A percentile compares a stretch with the other conserved stretches of the same genome.
These are phyloP conservation scores for Hyphopichia buzzinii DNA, from an alignment of 1,139 yeast genomes.

Conservation along the genomic window DNA sequence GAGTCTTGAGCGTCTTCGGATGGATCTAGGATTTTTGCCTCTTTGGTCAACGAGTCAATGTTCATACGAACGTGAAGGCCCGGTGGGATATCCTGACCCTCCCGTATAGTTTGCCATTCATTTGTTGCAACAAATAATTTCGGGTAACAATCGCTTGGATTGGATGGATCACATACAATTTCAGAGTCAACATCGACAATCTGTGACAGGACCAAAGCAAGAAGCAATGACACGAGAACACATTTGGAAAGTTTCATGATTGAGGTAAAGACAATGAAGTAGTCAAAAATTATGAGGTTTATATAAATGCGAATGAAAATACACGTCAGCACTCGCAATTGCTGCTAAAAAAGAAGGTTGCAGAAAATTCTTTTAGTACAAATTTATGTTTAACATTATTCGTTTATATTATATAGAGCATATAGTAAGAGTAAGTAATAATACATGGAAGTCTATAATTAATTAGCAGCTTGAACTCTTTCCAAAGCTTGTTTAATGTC, in stretches of 20 bases:
- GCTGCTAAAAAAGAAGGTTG: neutral
- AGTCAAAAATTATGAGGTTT: too few relatives aligned
- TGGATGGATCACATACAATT: constrained; percentile 45
- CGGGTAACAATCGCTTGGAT: constrained; percentile 61
- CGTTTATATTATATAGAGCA: too few relatives aligned
- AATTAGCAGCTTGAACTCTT: constrained; percentile 11
- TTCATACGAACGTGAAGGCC: constrained; percentile 76
- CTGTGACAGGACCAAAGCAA: constrained; percentile 2
- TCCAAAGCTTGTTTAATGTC: constrained; percentile 72
- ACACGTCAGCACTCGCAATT: neutral
- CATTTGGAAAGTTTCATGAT: neutral
- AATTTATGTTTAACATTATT: too few relatives aligned
- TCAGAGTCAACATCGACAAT: constrained; percentile 18
- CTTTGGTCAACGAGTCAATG: constrained; percentile 62
- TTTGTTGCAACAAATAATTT: constrained; percentile 54
- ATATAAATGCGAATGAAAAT: neutral
- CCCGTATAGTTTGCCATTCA: constrained; percentile 68
- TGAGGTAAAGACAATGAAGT: neutral
- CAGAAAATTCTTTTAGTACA: neutral
- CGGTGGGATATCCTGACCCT: constrained; percentile 70
- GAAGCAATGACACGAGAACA: neutral
- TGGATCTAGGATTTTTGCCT: constrained; percentile 57
- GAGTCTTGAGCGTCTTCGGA: constrained; percentile 13
- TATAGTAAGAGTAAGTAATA: too few relatives aligned
- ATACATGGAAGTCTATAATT: too few relatives aligned